phyloP scores from a whole-genome alignment of 225 moss, liverwort and hornwort genomes.

The Neckera pumila region DNA sequence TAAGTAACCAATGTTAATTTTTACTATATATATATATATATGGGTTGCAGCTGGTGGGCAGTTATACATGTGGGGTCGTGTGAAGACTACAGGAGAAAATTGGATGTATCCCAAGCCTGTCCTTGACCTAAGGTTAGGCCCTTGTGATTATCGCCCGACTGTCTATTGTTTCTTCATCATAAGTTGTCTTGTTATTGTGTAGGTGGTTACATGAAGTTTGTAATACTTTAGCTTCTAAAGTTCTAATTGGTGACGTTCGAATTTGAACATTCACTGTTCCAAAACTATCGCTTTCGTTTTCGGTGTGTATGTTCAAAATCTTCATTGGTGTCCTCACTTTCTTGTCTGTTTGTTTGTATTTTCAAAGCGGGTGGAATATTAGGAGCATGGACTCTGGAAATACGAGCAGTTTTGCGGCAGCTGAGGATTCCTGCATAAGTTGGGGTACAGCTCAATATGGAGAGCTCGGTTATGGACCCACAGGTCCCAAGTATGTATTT shows the following conservation, averaged over 20 bases:
- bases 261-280: background rate
- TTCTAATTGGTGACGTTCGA: background rate
- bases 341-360: background rate
- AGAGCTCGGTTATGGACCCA: constrained; percentile 86
- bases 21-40: background rate
- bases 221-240: background rate
- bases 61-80: constrained; percentile 97
- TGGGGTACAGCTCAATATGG: constrained; percentile 87
- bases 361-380: constrained; percentile 75
- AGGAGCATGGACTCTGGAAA: constrained; percentile 94
- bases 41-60: constrained; percentile 65
- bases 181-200: background rate
- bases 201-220: background rate
- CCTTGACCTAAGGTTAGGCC: constrained; percentile 67
- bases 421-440: constrained; percentile 88
- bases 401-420: constrained; percentile 76
- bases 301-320: background rate
- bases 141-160: background rate
- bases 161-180: background rate
- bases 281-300: background rate
- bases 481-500: constrained; percentile 78
- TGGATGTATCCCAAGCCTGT: constrained; percentile 99
- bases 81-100: constrained; percentile 89
- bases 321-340: background rate
- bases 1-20: background rate